phyloP scores from a whole-genome alignment of 169 alveolate genomes.

The Eimeria acervulina region DNA sequence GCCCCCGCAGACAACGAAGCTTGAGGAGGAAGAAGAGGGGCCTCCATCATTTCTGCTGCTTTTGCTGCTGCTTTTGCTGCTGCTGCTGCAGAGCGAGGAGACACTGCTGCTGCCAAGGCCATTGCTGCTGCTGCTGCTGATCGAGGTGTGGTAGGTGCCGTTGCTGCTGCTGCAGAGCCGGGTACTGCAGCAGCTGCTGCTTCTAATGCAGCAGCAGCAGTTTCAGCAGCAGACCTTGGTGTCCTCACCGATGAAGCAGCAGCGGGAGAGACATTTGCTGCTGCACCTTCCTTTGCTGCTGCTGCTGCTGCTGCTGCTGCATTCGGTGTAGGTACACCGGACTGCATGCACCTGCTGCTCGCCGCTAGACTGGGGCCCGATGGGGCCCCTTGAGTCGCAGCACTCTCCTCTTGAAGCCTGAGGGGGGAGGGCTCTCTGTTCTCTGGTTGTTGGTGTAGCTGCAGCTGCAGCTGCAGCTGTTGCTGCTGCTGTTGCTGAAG shows the following conservation, averaged over 20 bases:
- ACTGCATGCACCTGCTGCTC: conserved; percentile 11
- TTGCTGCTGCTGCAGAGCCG: neutral
- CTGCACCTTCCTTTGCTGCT: neutral
- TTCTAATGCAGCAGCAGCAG: neutral
- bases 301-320: conserved; percentile 7
- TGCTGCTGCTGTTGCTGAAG: neutral
- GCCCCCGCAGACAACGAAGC: neutral
- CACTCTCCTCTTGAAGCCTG: neutral
- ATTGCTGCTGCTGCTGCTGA: neutral
- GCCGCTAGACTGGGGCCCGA: neutral
- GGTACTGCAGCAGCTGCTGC: neutral
- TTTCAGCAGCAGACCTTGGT: neutral
- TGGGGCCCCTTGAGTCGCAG: neutral
- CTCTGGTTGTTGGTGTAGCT: neutral
- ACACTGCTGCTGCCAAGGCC: neutral
- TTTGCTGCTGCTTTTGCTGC: conserved; percentile 12
- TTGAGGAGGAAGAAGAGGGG: neutral
- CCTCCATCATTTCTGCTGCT: neutral
- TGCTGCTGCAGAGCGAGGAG: conserved; percentile 19
- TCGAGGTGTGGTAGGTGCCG: neutral
- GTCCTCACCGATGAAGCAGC: neutral
- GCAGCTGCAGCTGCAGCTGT: neutral
- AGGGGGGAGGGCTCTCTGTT: neutral
- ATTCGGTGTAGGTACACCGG: neutral
- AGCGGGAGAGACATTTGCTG: neutral